A percentile compares a stretch with the other conserved stretches of the same genome.
These are phyloP conservation scores for Irpex sp. DNA, from an alignment of 1,284 basidiomycete genomes.

Conservation along the genomic window DNA sequence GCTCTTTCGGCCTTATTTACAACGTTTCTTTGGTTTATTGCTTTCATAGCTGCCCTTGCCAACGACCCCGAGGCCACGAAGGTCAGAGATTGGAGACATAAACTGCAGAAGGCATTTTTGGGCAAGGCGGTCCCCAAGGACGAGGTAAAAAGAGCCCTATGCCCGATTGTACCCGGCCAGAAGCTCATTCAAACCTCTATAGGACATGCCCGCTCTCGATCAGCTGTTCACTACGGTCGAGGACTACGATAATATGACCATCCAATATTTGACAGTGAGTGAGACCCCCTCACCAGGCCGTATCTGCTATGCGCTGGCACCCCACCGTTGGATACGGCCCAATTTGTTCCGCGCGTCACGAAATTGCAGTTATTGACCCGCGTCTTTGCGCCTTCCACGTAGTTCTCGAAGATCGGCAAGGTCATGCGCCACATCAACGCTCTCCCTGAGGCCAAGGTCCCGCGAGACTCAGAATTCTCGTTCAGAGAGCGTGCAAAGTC, in stretches of 20 bases:
- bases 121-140: constrained; percentile 58
- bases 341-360: constrained; percentile 12
- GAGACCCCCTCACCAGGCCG: background rate
- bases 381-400: constrained; percentile 8
- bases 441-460: constrained; percentile 63
- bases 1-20: background rate
- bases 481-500: constrained; percentile 80
- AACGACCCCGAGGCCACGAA: constrained; percentile 70
- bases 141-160: constrained; percentile 36
- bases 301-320: constrained; percentile 17
- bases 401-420: constrained; percentile 97
- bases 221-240: constrained; percentile 83
- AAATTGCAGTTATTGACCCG: constrained; percentile 4
- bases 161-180: constrained; percentile 10
- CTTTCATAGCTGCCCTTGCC: constrained; percentile 14
- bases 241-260: constrained; percentile 77
- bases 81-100: constrained; percentile 87
- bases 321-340: constrained; percentile 19
- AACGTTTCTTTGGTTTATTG: background rate
- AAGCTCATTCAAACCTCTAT: constrained; percentile 5
- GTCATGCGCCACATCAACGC: constrained; percentile 94
- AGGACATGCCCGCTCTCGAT: constrained; percentile 82
- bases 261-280: constrained; percentile 77
- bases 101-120: constrained; percentile 87
- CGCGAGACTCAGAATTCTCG: constrained; percentile 81